Base-by-base conservation (phyloP, 106 monocot species). In the Agapanthus africanus region DNA sequence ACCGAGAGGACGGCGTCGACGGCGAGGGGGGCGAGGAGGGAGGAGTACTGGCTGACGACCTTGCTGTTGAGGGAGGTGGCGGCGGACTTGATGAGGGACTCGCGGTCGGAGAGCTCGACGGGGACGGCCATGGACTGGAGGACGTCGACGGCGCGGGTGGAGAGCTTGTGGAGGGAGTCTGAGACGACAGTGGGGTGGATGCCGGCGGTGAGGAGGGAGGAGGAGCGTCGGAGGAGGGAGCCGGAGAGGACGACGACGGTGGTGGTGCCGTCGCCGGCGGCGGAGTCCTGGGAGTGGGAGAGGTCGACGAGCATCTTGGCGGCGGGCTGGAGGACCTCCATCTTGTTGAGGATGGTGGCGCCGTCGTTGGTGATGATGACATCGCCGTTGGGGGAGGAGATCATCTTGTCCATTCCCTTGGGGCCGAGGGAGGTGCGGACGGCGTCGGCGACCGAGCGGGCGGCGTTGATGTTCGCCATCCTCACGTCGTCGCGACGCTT, bases 391-490 rank as follows among this genome's bases (percentile, higher is more conserved):
- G 90, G 79, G 19, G 93, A 82, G 50, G 82, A 62, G 57, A 94
- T 94, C 93, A 90, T 94, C 87, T 94, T 94, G 84, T 94, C 90
- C 93, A 94, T 94, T 1, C 93, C 93, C 37, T 75, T 77, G 44
- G 91, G 95, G 36, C 91, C 95, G 23, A 88, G 87, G 57, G 80
- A 75, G 10, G 90, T 85, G 54, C 95, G 95, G 28, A 95, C 83
- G n/a, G 85, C 85, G 54, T 91, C 88, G 19, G 88, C 88, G 14
- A 95, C 85, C 16, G 88, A 71, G 16, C 90, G 83, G 4, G 83
- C 88, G 16, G 95, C 80, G 11, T 67, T 57, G 68, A 95, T 88
- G 81, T 95, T 91, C 13, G 85, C 83, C 37, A 59, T 65, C n/a
- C 91, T 82, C 16, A 91, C 77, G 71, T 88, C 87, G 40, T 88